phyloP scores from a whole-genome alignment of 352 stramenopile genomes.

The Phytopythium helicoides region DNA sequence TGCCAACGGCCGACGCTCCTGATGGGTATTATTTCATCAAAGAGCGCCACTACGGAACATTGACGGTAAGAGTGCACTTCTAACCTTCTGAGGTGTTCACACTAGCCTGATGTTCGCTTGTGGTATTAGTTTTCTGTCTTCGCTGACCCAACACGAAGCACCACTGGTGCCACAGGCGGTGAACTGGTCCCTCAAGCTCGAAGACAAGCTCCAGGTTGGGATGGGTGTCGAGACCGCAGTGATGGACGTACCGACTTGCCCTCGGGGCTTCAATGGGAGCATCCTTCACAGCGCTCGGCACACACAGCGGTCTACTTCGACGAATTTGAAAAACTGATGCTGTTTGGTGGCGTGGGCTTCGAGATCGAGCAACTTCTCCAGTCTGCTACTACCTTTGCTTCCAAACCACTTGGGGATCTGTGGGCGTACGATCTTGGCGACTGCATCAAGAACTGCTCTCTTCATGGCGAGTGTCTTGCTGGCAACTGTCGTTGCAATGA shows the following conservation, averaged over 20 bases:
- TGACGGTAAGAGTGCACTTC: slow-evolving; percentile 34
- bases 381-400: slow-evolving; percentile 48
- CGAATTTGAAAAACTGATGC: slow-evolving; percentile 68
- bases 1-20: slow-evolving; percentile 25
- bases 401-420: slow-evolving; percentile 75
- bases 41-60: slow-evolving; percentile 69
- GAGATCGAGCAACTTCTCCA: slow-evolving; percentile 58
- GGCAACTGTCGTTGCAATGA: slow-evolving; percentile 93
- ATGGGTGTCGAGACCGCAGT: slow-evolving; percentile 91
- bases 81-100: not conserved
- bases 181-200: slow-evolving; percentile 90
- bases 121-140: slow-evolving; percentile 71
- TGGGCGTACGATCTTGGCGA: slow-evolving; percentile 90
- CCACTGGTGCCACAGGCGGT: slow-evolving; percentile 22
- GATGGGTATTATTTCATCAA: slow-evolving; percentile 68
- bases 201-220: slow-evolving; percentile 91
- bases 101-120: not conserved
- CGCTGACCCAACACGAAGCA: slow-evolving; percentile 88
- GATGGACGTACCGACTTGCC: slow-evolving; percentile 67
- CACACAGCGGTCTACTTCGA: slow-evolving; percentile 86
- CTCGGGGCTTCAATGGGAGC: slow-evolving; percentile 71
- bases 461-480: slow-evolving; percentile 89
- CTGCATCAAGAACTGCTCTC: slow-evolving; percentile 93
- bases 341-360: slow-evolving; percentile 90
- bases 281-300: slow-evolving; percentile 81